Conservation (phyloP, 1,284 basidiomycete species). For the Xerocomus cyaneibrunnescens region DNA sequence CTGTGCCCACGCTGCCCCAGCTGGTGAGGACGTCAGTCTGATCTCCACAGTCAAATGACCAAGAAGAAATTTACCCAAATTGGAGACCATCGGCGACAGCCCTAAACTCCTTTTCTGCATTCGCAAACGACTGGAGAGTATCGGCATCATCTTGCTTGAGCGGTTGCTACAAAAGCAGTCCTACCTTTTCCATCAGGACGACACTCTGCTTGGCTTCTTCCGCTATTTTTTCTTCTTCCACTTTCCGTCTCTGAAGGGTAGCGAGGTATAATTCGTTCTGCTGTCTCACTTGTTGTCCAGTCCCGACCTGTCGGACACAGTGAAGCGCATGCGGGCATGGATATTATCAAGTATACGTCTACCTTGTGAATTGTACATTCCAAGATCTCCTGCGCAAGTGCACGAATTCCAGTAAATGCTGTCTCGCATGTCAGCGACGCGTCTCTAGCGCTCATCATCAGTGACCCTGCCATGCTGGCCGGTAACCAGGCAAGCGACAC, state of each 20-base stretch:
- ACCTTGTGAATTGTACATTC: conserved; percentile 14
- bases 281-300: conserved; percentile 7
- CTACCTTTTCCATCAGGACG: conserved; percentile 20
- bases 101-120: conserved; percentile 17
- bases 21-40: conserved; percentile 2
- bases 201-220: conserved; percentile 15
- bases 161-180: background rate
- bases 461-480: no score
- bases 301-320: background rate
- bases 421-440: conserved; percentile 16
- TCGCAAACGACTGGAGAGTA: conserved; percentile 9
- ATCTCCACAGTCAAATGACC: background rate
- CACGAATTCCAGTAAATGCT: conserved; percentile 13
- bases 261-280: conserved; percentile 15
- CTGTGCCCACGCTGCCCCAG: conserved; percentile 18
- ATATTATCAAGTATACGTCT: background rate
- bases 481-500: no score
- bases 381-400: conserved; percentile 17
- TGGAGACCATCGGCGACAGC: conserved; percentile 11
- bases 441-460: conserved; percentile 10
- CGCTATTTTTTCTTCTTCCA: conserved; percentile 7
- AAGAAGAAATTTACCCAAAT: conserved; percentile 8
- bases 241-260: conserved; percentile 12
- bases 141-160: background rate
- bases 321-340: background rate